Evolutionary conservation across 1,284 basidiomycete species (phyloP), one percentile per base, ranked within the genome.

Genomic region (Ceratobasidium sp.): DNA sequence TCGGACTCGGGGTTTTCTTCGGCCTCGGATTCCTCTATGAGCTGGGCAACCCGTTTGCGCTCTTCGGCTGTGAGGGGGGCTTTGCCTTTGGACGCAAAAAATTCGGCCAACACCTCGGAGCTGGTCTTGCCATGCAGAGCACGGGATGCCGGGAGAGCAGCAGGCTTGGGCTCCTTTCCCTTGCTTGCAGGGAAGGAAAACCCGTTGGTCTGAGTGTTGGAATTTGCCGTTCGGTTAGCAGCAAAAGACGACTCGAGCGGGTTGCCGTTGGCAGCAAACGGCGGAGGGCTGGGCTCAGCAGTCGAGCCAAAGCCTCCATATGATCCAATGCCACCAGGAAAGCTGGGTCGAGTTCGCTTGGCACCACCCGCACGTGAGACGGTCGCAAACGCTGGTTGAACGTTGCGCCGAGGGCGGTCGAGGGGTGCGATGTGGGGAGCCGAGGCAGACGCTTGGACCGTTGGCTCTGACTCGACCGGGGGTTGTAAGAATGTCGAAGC

Each of bases 211-310:
- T 57, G 32, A 8, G 61, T 3, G 32, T 52, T 65, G 48, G 50
- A 28, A 28, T 45, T 46, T 28, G 59, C 46, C 39, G 48, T 21
- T 12, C 64, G 64, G 64, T 67, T 67, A 30, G 64, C 64, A 32
- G 64, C 64, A 55, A 67, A 67, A 30, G 64, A 67, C 6, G 48
- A 53, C 28, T 67, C 64, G 28, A 67, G 64, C 12, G 64, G 64
- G n/a, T 36, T 55, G 28, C 28, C 32, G 16, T 26, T 26, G n/a
- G 64, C 10, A 21, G 46, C 46, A 23, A 67, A 67, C 14, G 50
- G 64, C 26, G 64, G 64, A 34, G 64, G 23, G 36, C 64, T 67
- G n/a, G 48, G 50, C 30, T 67, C 64, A 36, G 50, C 64, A 23
- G 64, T 67, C 30, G 64, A 43, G 64, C 48, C 18, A 34, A 67